Evolutionary conservation across 202 grass and related monocot species (phyloP), one percentile per base, ranked within the genome.

Genomic region (Setaria viridis): DNA sequence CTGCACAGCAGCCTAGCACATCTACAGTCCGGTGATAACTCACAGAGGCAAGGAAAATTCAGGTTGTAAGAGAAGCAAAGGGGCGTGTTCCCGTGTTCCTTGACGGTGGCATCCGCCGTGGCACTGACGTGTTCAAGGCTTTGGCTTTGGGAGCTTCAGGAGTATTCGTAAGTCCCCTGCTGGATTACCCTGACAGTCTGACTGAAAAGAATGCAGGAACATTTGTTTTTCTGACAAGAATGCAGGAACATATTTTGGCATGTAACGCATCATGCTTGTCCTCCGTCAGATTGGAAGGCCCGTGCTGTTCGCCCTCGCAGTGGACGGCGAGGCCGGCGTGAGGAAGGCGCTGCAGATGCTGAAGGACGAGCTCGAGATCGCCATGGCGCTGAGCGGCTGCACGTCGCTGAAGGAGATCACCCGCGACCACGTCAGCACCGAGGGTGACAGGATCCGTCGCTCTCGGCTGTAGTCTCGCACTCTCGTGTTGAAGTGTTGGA

Each of bases 101-200:
- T 14, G 95, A 98, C 83, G 80, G 93, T 19, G 95, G 95, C 47
- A 86, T 98, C 70, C 95, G 95, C 33, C 91, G 95, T 53, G 95
- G 95, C 81, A 95, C 95, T 0, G 95, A 98, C 70, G 92, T 95
- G 72, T 98, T 98, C 89, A 98, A 98, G 90, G 93, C 95, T 32
- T 76, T 98, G 85, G 95, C 95, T 0, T 64, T 98, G 59, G 95
- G 95, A 83, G 95, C 93, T 15, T 88, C 93, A 45, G 95, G 95
- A 72, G 88, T 98, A 7, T 98, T 95, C 20, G 95, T 98, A 88
- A 85, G 93, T 78, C 54, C 39, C 41, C 3, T 62, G 20, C 56
- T 41, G 39, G 6, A 54, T 62, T 15, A 62, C 21, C 46, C 15
- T 51, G 39, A 68, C 46, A 62, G 15, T 56, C 15, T 51, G 39